These are phyloP conservation scores for Curvularia sp. DNA, from an alignment of 2,329 filamentous ascomycete genomes.

Conservation along the genomic window DNA sequence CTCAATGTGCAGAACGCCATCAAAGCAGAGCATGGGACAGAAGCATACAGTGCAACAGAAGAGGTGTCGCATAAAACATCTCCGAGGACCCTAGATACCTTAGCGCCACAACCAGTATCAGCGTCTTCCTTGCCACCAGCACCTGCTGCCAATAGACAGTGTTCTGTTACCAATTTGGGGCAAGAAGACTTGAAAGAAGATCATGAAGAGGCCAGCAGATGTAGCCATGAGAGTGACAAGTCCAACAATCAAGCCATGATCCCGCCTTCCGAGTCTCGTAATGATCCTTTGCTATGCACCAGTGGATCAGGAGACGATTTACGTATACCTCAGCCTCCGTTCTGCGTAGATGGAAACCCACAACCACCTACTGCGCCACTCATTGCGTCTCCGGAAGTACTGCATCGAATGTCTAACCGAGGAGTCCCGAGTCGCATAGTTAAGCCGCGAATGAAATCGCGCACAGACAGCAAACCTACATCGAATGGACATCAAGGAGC, in stretches of 20 bases:
- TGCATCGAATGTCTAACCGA: slow-evolving; percentile 1
- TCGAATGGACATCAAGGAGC: background rate
- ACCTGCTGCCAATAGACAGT: background rate
- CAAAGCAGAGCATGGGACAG: too few relatives aligned
- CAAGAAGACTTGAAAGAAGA: background rate
- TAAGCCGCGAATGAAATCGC: slow-evolving; percentile 20
- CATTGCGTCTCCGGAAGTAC: background rate
- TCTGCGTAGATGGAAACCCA: background rate
- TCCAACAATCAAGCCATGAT: background rate
- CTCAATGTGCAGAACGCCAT: too few relatives aligned
- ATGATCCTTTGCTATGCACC: background rate
- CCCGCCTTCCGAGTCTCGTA: background rate
- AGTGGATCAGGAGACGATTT: background rate
- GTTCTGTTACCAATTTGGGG: background rate
- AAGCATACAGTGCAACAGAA: too few relatives aligned
- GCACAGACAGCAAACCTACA: background rate
- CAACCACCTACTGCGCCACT: background rate
- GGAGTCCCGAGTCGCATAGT: slow-evolving; percentile 11
- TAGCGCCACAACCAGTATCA: background rate
- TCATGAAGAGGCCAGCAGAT: background rate
- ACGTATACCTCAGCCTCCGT: background rate
- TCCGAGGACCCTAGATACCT: background rate
- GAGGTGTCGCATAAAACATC: too few relatives aligned
- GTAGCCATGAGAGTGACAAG: background rate
- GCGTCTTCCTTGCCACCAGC: background rate